Evolutionary conservation across 2,329 filamentous ascomycete genomes (phyloP).

Genomic region (Ceratocystis huliohia): DNA sequence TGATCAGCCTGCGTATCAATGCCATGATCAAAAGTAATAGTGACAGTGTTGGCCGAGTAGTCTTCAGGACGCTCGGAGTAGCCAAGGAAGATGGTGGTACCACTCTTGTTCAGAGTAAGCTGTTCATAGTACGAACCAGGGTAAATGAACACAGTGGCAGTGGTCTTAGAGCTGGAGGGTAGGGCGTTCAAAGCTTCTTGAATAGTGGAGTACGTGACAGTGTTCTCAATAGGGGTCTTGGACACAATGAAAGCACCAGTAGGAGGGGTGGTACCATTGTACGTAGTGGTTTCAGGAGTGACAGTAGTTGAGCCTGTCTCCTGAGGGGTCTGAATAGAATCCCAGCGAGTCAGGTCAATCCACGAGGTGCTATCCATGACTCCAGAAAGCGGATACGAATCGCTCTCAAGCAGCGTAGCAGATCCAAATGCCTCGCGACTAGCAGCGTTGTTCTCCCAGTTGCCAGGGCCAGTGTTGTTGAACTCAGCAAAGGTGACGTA

Average conservation of each 20-base stretch:
- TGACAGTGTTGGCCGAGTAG: conserved; percentile 48
- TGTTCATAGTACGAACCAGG: conserved; percentile 47
- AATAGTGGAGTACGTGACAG: conserved; percentile 24
- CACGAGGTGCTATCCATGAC: conserved; percentile 25
- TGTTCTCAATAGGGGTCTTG: conserved; percentile 22
- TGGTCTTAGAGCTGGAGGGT: conserved; percentile 23
- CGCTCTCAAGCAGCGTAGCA: conserved; percentile 24
- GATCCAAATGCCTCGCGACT: conserved; percentile 23
- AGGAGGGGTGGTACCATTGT: conserved; percentile 26
- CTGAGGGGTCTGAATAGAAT: conserved; percentile 23
- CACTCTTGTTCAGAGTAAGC: conserved; percentile 39
- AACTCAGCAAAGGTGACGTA: conserved; percentile 48
- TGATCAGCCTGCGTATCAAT: conserved; percentile 27
- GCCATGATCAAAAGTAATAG: conserved; percentile 29
- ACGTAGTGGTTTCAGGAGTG: conserved; percentile 19
- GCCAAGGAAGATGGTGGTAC: conserved; percentile 44
- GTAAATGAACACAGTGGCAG: conserved; percentile 29
- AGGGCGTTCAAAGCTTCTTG: conserved; percentile 24
- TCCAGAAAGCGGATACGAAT: conserved; percentile 23
- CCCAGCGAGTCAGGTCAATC: conserved; percentile 25
- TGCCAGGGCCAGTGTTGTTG: conserved; percentile 43
- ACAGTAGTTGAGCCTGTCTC: neutral
- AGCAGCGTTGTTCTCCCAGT: conserved; percentile 39
- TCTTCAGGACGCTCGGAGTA: conserved; percentile 39
- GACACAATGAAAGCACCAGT: conserved; percentile 27